Evolutionary conservation across 495 filamentous ascomycete species (phyloP), one percentile per base, ranked within the genome.

Genomic region (Tetracladium setigerum): DNA sequence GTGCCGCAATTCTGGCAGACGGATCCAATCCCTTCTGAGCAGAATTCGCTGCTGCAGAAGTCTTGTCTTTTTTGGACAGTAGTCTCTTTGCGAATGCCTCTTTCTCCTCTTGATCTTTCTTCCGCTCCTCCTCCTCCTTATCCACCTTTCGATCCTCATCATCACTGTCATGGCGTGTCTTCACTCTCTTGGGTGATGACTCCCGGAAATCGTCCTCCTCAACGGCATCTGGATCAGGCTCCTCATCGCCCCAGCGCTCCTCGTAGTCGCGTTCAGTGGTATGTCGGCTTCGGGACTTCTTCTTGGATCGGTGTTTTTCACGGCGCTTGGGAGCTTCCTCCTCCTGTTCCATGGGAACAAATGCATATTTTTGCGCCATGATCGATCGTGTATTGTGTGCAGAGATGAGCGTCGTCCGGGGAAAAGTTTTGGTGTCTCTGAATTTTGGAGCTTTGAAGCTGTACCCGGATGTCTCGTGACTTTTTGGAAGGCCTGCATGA

Each of bases 321-420:
- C 22, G 22, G 22, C 22, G 22, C 22, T 27, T 27, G 0, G 81
- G 75, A 4, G 71, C 75, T 33, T 79, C 56, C 11, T 77, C 70
- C 5, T 84, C 84, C 24, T 87, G 86, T 38, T 83, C 85, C 88
- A 94, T 94, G 10, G 88, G 83, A 33, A 95, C 69, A 17, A 95
- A 73, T 9, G 81, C 76, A 62, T 95, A 95, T 56, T 79, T 84
- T 65, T 89, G 92, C 22, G 22, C 22, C 22, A 27, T 27, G 22
- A 3, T 27, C 22, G 7, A 27, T 37, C 34, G 34, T 17, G n/a
- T 37, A 2, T 2, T 37, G 5, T 37, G 16, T 37, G 34, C 34
- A 37, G 34, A n/a, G 16, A 37, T 37, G n/a, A 37, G n/a, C n/a
- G 34, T 17, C 9, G n/a, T 9, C 2, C 7, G n/a, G 3, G 22